These are phyloP conservation scores for Phyllosticta capitalensis DNA, from an alignment of 2,329 filamentous ascomycete genomes.

Conservation along the genomic window DNA sequence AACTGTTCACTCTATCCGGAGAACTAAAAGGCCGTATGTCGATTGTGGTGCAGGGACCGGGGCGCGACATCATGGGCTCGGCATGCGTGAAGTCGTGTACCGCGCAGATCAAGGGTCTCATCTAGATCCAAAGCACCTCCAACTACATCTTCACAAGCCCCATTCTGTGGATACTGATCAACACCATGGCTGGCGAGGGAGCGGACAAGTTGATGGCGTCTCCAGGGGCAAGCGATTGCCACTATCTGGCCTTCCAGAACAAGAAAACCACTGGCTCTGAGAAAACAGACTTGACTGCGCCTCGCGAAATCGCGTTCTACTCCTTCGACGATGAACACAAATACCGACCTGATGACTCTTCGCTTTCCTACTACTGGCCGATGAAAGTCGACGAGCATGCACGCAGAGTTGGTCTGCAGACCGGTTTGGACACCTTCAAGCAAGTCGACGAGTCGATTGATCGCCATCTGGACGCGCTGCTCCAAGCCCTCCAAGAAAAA, in stretches of 20 bases:
- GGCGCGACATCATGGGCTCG: not conserved
- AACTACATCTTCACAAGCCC: not conserved
- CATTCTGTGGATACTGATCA: not conserved
- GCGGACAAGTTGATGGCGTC: not conserved
- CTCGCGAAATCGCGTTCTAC: conserved; percentile 80
- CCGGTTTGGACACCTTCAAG: conserved; percentile 72
- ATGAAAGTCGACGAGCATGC: conserved; percentile 23
- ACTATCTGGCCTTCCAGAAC: not conserved
- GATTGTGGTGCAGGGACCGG: not conserved
- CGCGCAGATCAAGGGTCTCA: not conserved
- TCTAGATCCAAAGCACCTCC: not conserved
- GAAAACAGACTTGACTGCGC: conserved; percentile 6
- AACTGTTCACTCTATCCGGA: not conserved
- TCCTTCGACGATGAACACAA: conserved; percentile 81
- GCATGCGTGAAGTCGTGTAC: not conserved
- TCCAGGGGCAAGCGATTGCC: not conserved
- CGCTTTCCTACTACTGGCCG: conserved; percentile 81
- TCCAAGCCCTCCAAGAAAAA: conserved; percentile 63
- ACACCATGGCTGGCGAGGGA: not conserved
- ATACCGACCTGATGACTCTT: conserved; percentile 67
- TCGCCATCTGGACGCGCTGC: conserved; percentile 76
- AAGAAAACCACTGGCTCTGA: not conserved
- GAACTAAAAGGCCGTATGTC: not conserved
- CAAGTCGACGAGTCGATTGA: conserved; percentile 75
- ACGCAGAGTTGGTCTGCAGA: conserved; percentile 54